phyloP scores from a whole-genome alignment of 495 filamentous ascomycete genomes.

The Talaromyces nanjingensis region DNA sequence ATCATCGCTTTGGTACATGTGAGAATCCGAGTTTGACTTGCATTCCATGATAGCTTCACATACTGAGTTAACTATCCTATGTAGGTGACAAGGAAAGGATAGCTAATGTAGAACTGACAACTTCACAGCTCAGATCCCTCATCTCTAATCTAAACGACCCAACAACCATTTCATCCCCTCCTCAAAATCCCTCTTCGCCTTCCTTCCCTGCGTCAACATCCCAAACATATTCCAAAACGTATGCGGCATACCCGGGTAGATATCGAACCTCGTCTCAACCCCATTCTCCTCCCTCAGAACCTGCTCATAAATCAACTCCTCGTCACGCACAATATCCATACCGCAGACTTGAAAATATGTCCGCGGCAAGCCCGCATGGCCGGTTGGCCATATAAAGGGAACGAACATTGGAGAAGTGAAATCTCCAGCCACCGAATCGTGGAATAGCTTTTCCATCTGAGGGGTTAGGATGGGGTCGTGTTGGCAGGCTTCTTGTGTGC shows the following conservation, averaged over 20 bases:
- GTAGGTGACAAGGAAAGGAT: too few relatives aligned
- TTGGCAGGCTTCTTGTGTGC: constrained; percentile 29
- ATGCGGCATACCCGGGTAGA: constrained; percentile 40
- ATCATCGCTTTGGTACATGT: too few relatives aligned
- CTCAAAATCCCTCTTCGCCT: constrained; percentile 11
- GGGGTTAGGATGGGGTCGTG: constrained; percentile 14
- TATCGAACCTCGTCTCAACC: constrained; percentile 28
- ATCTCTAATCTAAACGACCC: not conserved
- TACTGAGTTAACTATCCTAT: too few relatives aligned
- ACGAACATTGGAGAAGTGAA: constrained; percentile 2
- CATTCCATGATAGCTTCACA: too few relatives aligned
- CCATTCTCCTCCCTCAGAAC: constrained; percentile 26
- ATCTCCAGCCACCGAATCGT: not conserved
- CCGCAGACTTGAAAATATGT: constrained; percentile 35
- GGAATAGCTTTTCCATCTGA: constrained; percentile 5
- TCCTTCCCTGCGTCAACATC: constrained; percentile 12
- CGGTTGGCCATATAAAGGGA: constrained; percentile 9
- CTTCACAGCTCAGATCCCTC: too few relatives aligned
- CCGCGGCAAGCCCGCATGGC: constrained; percentile 18
- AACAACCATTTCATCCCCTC: constrained; percentile 16
- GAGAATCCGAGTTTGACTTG: too few relatives aligned
- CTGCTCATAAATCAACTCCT: constrained; percentile 30
- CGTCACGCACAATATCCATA: constrained; percentile 24
- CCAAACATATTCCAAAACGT: constrained; percentile 26
- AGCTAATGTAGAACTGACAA: too few relatives aligned